Percentiles rank a stretch among this genome's conserved stretches.
These are phyloP conservation scores for Mitragyna speciosa DNA, from an alignment of 257 asterid genomes.

Conservation along the genomic window DNA sequence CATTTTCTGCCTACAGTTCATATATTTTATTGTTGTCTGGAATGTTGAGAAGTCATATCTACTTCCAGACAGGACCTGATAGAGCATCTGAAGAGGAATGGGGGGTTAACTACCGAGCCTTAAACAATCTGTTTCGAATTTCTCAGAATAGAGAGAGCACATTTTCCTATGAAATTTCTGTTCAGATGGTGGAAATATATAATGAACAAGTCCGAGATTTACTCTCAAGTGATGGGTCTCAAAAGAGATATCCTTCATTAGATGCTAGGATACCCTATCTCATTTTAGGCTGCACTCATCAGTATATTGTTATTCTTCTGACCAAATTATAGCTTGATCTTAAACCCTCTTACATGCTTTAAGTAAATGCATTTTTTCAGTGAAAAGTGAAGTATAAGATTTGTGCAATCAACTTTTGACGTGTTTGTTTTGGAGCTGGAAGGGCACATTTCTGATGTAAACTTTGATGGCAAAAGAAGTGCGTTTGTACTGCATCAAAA, in stretches of 20 bases:
- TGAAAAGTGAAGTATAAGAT: neutral
- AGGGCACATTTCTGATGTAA: neutral
- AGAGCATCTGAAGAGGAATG: slow-evolving; percentile 77
- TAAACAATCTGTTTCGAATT: slow-evolving; percentile 71
- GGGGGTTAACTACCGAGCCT: slow-evolving; percentile 95
- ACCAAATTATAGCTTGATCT: neutral
- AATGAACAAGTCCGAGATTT: slow-evolving; percentile 98
- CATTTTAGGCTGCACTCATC: neutral
- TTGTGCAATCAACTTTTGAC: neutral
- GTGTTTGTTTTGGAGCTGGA: neutral
- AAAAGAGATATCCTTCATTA: slow-evolving; percentile 76
- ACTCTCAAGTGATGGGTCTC: slow-evolving; percentile 60
- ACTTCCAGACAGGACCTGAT: slow-evolving; percentile 81
- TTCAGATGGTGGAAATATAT: slow-evolving; percentile 94
- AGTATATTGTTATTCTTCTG: neutral
- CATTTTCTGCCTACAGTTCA: neutral
- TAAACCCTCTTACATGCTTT: neutral
- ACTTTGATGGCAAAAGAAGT: neutral
- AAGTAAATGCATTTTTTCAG: neutral
- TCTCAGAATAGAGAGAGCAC: slow-evolving; percentile 59
- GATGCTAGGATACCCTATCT: neutral
- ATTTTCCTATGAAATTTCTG: slow-evolving; percentile 68
- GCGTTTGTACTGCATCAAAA: neutral
- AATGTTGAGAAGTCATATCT: slow-evolving; percentile 21
- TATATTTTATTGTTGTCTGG: neutral